Base-by-base conservation (phyloP, 345 rosid genomes). In the Hibiscus tridactylites region DNA sequence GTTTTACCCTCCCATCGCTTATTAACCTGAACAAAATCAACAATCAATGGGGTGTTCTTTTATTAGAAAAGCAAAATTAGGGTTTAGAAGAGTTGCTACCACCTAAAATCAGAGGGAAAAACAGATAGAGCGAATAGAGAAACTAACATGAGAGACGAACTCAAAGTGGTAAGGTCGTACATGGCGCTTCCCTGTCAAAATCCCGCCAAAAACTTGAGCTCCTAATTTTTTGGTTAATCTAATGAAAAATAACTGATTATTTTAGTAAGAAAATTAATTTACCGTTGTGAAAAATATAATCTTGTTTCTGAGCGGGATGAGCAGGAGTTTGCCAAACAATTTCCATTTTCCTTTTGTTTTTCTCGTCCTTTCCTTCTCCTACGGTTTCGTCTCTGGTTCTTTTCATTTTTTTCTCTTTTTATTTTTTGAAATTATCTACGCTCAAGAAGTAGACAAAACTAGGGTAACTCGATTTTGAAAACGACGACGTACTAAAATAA, bases 1-100 rank as follows among this genome's bases (percentile, higher is more conserved):
- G 91, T 85, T 79, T 95, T 95, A 56, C 97, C 99, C 1, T 90
- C 85, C 96, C 98, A 92, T 7, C 98, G 92, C 65, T 88, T 89
- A 73, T 92, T 90, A 71, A 83, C 96, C 98, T 94, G 78, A 17
- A 24, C 29, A 56, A 7, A 70, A 47, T 26, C n/a, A 50, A 70
- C 46, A 21, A 15, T 9, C 1, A 10, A 21, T 53, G 10, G 3
- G 12, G 33, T 15, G 42, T 11, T 47, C 44, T 47, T 66, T 26
- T 17, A 52, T 42, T 52, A 60, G 56, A 3, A 11, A 52, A 47
- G 0, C 57, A 53, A 35, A 42, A n/a, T 35, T 68, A 77, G 70
- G 74, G 76, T 68, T 79, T 62, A 56, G 44, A 21, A 61, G 19
- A 19, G 26, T 47, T 4, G 17, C 9, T 24, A 13, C 17, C 24